Evolutionary conservation across 768 basidiomycete species (phyloP), one percentile per base, ranked within the genome.

Genomic region (Boletus patriciae): DNA sequence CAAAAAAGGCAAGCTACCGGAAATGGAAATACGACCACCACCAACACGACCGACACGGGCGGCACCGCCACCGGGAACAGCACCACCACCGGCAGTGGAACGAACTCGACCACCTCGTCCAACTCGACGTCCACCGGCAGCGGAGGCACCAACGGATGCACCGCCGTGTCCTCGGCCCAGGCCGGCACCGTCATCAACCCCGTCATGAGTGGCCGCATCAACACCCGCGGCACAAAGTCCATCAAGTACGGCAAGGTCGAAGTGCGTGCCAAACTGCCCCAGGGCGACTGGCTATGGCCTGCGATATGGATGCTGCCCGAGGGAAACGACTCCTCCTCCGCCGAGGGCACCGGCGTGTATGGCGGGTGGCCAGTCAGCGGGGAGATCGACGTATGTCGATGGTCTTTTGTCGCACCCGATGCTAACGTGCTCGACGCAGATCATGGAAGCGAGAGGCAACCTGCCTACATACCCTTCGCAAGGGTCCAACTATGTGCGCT

Each of bases 191-290:
- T 74, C 15, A 75, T 86, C 66, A 81, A 81, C 58, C 84, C 84
- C 3, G 78, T 83, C 45, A 76, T 75, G 74, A 78, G 75, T 37
- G 83, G 83, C 12, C 75, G 84, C 19, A 72, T 86, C 60, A 79
- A 73, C 55, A 86, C 84, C 29, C 75, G 76, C 43, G 74, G 74
- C 29, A 78, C 74, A 56, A 70, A 77, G 51, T 74, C 64, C 46
- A 80, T 86, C 65, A 73, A 74, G 67, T 85, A 78, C 54, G 84
- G 84, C 36, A 80, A 81, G 58, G 76, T 86, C 51, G 83, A 85
- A 63, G 77, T 85, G 9, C 73, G 76, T 0, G 89, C 88, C 0
- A 84, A 83, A 66, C 63, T 89, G 40, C 86, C 87, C 0, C 70
- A 72, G 21, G 84, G 85, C 58, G 76, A 77, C 36, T 76, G 76